phyloP scores from a whole-genome alignment of 73 alveolate species.

The Durusdinium trenchii region DNA sequence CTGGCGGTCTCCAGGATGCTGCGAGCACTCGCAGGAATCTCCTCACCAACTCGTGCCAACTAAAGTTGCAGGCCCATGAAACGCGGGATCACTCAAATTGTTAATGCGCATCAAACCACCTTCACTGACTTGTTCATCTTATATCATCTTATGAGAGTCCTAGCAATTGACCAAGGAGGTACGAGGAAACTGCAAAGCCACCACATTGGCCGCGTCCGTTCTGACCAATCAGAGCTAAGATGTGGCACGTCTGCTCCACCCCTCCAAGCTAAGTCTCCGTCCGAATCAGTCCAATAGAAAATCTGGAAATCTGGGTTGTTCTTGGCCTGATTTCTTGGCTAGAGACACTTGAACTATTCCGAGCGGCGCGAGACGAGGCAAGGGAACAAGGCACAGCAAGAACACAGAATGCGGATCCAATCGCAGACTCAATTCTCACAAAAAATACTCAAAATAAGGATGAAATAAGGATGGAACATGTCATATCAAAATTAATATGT shows the following conservation, averaged over 20 bases:
- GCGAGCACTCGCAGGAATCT: constrained; percentile 35
- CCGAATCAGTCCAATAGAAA: constrained; percentile 73
- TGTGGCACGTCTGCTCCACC: neutral
- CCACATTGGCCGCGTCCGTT: neutral
- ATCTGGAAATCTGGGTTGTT: constrained; percentile 64
- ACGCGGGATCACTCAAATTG: neutral
- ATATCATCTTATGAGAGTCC: neutral
- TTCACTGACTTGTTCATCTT: neutral
- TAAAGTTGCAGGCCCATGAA: neutral
- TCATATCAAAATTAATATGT: too few species aligned
- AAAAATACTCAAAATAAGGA: neutral
- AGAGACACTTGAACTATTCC: neutral
- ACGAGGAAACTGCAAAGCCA: neutral
- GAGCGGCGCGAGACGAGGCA: neutral
- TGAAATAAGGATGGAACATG: too few species aligned
- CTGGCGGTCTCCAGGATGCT: neutral
- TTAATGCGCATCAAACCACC: neutral
- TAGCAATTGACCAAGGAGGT: neutral
- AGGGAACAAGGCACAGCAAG: neutral
- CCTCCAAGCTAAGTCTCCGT: neutral
- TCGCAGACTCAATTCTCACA: neutral
- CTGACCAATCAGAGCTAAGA: neutral
- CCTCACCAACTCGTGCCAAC: neutral
- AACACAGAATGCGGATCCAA: neutral
- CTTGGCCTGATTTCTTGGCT: constrained; percentile 3